Percentiles rank a stretch among this genome's conserved stretches.
These are phyloP conservation scores for Sungouiozyma intestinalis DNA, from an alignment of 805 yeast genomes.

Conservation along the genomic window DNA sequence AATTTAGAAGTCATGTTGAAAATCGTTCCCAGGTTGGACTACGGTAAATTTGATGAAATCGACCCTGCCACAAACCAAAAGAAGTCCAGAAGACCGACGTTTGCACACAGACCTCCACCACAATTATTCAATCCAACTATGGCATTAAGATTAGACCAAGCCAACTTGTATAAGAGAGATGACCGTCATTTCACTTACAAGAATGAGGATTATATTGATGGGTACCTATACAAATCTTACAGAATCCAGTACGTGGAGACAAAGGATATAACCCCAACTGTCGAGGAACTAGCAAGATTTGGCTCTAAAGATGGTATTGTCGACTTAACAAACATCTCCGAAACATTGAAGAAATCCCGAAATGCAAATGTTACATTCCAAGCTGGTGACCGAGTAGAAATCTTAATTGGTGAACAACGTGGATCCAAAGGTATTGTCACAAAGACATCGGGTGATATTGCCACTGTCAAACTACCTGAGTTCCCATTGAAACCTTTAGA, in stretches of 20 bases:
- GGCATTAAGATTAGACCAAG: constrained; percentile 76
- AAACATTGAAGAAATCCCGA: constrained; percentile 60
- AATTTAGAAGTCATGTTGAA: constrained; percentile 92
- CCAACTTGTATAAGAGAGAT: constrained; percentile 56
- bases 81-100: constrained; percentile 40
- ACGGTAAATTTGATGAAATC: constrained; percentile 54
- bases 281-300: constrained; percentile 81
- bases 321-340: constrained; percentile 78
- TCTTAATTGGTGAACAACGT: constrained; percentile 86
- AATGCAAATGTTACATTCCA: constrained; percentile 57
- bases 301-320: constrained; percentile 76
- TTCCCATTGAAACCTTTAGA: constrained; percentile 51
- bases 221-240: constrained; percentile 78
- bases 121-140: constrained; percentile 81
- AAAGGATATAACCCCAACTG: constrained; percentile 71
- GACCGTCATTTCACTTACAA: constrained; percentile 59
- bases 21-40: constrained; percentile 87
- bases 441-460: constrained; percentile 51
- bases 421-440: constrained; percentile 78
- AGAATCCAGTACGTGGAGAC: constrained; percentile 73
- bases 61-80: constrained; percentile 44
- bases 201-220: constrained; percentile 84
- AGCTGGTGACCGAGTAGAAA: constrained; percentile 90
- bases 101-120: constrained; percentile 71
- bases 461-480: constrained; percentile 38